Percentiles rank a stretch among this genome's conserved stretches.
Conservation (phyloP, 1,284 basidiomycete genomes). For the Leccinum griseonigrum region DNA sequence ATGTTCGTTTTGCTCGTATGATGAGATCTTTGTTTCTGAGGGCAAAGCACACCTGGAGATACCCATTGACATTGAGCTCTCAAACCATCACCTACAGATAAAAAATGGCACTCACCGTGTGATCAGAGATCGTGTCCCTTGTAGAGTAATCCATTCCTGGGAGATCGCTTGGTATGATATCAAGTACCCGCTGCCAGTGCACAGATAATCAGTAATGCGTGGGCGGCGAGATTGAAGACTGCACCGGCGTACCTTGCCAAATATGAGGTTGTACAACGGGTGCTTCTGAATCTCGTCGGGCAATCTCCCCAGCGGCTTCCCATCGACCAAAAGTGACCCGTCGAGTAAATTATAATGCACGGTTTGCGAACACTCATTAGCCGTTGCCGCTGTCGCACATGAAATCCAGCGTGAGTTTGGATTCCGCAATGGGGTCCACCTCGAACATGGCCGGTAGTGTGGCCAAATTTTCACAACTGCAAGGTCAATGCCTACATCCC, state of each 20-base stretch:
- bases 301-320: slow-evolving; percentile 39
- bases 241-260: slow-evolving; percentile 24
- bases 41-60: slow-evolving; percentile 24
- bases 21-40: slow-evolving; percentile 26
- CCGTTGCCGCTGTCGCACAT: slow-evolving; percentile 19
- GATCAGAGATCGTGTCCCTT: slow-evolving; percentile 20
- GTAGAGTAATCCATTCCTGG: slow-evolving; percentile 37
- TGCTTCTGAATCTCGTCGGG: slow-evolving; percentile 34
- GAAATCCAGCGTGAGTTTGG: slow-evolving; percentile 40
- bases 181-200: slow-evolving; percentile 36
- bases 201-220: neutral
- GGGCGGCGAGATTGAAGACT: neutral
- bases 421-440: slow-evolving; percentile 31
- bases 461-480: slow-evolving; percentile 39
- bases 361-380: slow-evolving; percentile 9
- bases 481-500: slow-evolving; percentile 29
- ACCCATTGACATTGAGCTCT: neutral
- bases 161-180: slow-evolving; percentile 36
- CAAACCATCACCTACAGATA: neutral
- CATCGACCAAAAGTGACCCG: slow-evolving; percentile 43
- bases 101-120: slow-evolving; percentile 16
- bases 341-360: slow-evolving; percentile 41
- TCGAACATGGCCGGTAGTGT: slow-evolving; percentile 28
- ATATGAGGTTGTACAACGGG: slow-evolving; percentile 34
- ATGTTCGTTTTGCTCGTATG: slow-evolving; percentile 28